A percentile compares a stretch with the other conserved stretches of the same genome.
Conservation (phyloP, 352 stramenopile species). For the Elongisporangium anandrum region DNA sequence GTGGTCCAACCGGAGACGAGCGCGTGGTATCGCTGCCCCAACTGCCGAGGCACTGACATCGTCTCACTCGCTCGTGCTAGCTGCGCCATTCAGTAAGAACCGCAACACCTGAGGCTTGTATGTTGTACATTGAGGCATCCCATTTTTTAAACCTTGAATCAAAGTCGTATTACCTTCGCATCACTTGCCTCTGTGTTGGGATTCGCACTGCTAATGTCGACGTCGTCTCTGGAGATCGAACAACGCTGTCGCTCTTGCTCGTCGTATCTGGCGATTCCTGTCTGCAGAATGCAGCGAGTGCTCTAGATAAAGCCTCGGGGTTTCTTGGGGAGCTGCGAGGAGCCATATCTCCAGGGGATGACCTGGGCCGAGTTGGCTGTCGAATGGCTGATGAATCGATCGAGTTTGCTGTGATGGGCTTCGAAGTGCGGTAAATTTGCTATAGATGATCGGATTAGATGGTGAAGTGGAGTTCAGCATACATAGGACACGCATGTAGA, state of each 20-base stretch:
- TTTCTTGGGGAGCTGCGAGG: neutral
- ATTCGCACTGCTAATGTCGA: neutral
- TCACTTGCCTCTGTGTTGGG: neutral
- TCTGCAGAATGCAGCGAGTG: neutral
- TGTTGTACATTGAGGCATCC: neutral
- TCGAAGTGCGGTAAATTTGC: neutral
- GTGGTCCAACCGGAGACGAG: slow-evolving; percentile 57
- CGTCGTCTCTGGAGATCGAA: neutral
- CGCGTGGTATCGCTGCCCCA: slow-evolving; percentile 62
- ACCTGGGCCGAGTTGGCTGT: neutral
- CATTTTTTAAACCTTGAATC: neutral
- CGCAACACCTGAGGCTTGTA: neutral
- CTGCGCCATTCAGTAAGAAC: slow-evolving; percentile 45
- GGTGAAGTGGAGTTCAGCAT: neutral
- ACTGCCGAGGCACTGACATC: slow-evolving; percentile 48
- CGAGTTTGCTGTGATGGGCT: neutral
- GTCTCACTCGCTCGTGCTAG: slow-evolving; percentile 46
- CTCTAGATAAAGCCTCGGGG: neutral
- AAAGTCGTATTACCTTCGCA: neutral
- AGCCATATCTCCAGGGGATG: neutral
- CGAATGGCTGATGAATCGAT: neutral
- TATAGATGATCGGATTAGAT: too few relatives aligned
- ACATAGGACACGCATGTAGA: neutral
- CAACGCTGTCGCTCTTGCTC: neutral
- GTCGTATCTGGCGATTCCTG: neutral